Conservation (phyloP, 176 grass and related monocot species). For the Rhynchospora breviuscula region DNA sequence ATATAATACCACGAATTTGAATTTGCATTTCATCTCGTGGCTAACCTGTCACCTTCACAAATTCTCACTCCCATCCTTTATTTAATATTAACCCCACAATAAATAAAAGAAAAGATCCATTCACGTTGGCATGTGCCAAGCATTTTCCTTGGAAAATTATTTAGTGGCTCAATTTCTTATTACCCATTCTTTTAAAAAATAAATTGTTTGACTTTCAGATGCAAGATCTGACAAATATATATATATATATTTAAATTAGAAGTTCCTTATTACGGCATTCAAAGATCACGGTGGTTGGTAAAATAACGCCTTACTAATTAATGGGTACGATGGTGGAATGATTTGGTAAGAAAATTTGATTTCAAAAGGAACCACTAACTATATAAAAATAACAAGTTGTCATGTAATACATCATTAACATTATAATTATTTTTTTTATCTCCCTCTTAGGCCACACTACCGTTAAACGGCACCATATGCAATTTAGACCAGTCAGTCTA, state of each 20-base stretch:
- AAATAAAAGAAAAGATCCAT: neutral
- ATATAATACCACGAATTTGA: neutral
- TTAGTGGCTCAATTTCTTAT: neutral
- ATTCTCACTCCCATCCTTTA: neutral
- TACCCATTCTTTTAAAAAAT: neutral
- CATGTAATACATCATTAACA: neutral
- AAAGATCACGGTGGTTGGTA: neutral
- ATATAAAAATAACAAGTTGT: neutral
- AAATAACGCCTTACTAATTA: neutral
- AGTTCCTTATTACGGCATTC: neutral
- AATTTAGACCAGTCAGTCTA: neutral
- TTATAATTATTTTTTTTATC: neutral
- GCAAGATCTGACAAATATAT: neutral
- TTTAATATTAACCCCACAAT: conserved; percentile 2
- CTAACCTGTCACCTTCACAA: neutral
- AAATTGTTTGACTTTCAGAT: conserved; percentile 6
- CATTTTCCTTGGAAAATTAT: neutral
- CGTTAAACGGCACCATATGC: neutral
- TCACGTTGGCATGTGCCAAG: neutral
- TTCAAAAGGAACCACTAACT: neutral
- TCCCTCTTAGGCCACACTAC: neutral
- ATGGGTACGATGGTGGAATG: neutral
- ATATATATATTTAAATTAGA: too few species aligned
- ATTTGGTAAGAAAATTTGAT: conserved; percentile 7
- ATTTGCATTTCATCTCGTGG: neutral